A percentile compares a stretch with the other conserved stretches of the same genome.
Conservation (phyloP, 192 early-diverging fungal species). For the Gonapodya sp. region DNA sequence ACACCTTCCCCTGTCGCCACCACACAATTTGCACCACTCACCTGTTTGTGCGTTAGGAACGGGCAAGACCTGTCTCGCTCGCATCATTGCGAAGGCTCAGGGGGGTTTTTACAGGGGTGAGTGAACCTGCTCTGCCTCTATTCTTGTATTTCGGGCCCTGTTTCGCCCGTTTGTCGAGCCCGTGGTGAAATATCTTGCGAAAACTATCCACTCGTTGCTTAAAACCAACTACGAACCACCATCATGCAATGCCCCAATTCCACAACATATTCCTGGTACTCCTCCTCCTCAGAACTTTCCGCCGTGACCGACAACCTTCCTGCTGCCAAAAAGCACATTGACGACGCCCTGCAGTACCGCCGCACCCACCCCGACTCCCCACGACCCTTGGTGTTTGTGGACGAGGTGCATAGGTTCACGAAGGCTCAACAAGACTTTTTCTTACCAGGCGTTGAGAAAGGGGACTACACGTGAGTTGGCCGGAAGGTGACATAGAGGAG, state of each 20-base stretch:
- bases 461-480: constrained; percentile 21
- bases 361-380: constrained; percentile 14
- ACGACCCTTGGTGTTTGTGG: constrained; percentile 69
- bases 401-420: constrained; percentile 86
- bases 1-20: too few relatives aligned
- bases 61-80: constrained; percentile 54
- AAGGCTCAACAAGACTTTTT: constrained; percentile 84
- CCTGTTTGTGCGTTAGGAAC: neutral
- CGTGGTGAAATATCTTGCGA: too few relatives aligned
- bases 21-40: neutral
- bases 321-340: neutral
- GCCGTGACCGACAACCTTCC: constrained; percentile 25
- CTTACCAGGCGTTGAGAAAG: constrained; percentile 60
- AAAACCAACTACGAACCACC: too few relatives aligned
- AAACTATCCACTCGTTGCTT: too few relatives aligned
- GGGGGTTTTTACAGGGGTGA: constrained; percentile 24
- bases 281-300: constrained; percentile 29
- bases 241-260: too few relatives aligned
- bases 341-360: neutral
- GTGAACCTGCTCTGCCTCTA: neutral
- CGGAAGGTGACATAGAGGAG: too few relatives aligned
- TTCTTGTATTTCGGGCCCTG: neutral
- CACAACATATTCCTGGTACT: too few relatives aligned
- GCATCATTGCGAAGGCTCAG: constrained; percentile 37
- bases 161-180: neutral